Conservation (phyloP, 129 eudicot species). For the Saussurea involucrata region DNA sequence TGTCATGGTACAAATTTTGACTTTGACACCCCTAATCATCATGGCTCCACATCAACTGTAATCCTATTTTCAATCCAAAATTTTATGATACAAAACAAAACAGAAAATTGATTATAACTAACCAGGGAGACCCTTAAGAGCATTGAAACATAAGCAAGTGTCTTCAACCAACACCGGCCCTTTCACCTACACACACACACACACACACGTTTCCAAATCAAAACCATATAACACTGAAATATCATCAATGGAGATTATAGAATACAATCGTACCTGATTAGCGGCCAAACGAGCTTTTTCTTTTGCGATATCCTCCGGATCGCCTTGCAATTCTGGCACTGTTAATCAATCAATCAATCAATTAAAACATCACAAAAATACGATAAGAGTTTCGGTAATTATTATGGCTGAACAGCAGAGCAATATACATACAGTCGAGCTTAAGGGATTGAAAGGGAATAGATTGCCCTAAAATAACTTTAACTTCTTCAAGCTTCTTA, state of each 20-base stretch:
- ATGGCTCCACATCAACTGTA: not conserved
- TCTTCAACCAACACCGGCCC: conserved; percentile 95
- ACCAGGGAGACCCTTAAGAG: conserved; percentile 93
- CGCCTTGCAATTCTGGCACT: conserved; percentile 94
- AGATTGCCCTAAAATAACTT: conserved; percentile 69
- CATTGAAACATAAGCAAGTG: conserved; percentile 85
- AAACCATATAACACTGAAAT: not conserved
- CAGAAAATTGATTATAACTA: conserved; percentile 30
- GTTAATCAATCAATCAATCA: not conserved
- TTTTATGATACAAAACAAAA: not conserved
- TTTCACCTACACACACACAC: conserved; percentile 50
- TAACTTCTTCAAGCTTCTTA: conserved; percentile 89
- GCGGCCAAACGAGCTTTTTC: conserved; percentile 92
- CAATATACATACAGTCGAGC: conserved; percentile 56
- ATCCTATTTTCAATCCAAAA: not conserved
- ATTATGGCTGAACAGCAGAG: not conserved
- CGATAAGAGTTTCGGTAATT: not conserved
- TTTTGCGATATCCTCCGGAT: conserved; percentile 84
- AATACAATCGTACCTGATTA: conserved; percentile 36
- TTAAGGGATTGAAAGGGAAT: conserved; percentile 84
- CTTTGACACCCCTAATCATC: too few species aligned
- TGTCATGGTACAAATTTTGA: too few species aligned
- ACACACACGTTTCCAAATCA: not conserved
- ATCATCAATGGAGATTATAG: not conserved
- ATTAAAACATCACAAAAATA: not conserved